Evolutionary conservation across 2,329 filamentous ascomycete species (phyloP), one percentile per base, ranked within the genome.

Genomic region (Aschersonia sp.): DNA sequence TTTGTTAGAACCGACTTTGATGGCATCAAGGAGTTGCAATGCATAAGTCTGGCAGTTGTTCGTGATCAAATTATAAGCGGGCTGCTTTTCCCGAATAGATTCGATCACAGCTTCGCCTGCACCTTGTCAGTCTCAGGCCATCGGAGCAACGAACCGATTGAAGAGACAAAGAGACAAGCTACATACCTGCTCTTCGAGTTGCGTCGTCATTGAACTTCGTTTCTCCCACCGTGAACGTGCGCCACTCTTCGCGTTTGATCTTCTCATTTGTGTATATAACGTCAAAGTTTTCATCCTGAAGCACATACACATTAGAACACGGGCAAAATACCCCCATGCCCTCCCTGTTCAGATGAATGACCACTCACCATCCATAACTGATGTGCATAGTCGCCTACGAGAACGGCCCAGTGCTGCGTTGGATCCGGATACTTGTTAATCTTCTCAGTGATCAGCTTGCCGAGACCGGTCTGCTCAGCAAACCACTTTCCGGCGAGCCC

Each of bases 21-120:
- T 74, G 31, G 72, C 70, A 49, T 78, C 73, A 5, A 78, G 67
- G 10, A 78, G 60, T 43, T 67, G 61, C 10, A 76, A 55, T 0
- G 73, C 75, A 50, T 73, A 78, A 20, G 73, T 78, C 53, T 79
- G 75, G 57, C 75, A 79, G 59, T 79, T 79, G 58, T 79, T 79
- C 52, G 65, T 72, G 56, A 79, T 77, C 48, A 79, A 65, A 47
- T 78, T 77, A 59, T 79, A 79, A 1, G 63, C 71, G 0, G 74
- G 67, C 7, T 68, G 65, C 45, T 62, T 67, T 35, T 66, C 58
- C 5, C 74, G 61, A 56, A 78, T 77, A 12, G 67, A 66, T 28
- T 70, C 65, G 38, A 78, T 78, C 0, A 73, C 70, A 52, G 70
- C 70, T 49, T 78, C 74, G 20, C 69, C 73, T 73, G 47, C 5